These are phyloP conservation scores for Lepiota brunneoincarnata DNA, from an alignment of 768 basidiomycete genomes.

Conservation along the genomic window DNA sequence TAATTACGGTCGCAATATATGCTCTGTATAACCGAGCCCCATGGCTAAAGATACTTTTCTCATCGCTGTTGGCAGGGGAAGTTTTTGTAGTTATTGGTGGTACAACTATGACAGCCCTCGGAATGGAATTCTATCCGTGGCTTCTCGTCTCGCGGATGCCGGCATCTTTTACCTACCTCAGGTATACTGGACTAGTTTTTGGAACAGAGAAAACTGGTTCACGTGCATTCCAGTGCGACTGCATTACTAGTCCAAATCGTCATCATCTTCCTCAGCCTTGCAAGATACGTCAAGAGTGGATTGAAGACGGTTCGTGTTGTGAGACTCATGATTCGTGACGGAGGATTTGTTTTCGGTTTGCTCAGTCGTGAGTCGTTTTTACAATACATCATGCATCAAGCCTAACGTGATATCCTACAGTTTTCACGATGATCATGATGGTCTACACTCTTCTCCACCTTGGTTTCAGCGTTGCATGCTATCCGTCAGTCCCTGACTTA, in stretches of 20 bases:
- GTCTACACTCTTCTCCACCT: slow-evolving; percentile 16
- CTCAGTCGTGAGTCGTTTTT: slow-evolving; percentile 16
- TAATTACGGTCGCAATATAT: slow-evolving; percentile 21
- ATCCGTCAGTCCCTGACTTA: slow-evolving; percentile 18
- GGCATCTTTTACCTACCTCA: slow-evolving; percentile 22
- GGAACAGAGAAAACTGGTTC: not conserved
- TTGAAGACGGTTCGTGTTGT: slow-evolving; percentile 21
- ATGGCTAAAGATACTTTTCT: slow-evolving; percentile 19
- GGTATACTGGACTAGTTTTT: slow-evolving; percentile 10
- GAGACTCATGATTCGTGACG: slow-evolving; percentile 23
- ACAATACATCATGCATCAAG: not conserved
- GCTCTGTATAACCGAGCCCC: slow-evolving; percentile 25
- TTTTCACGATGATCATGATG: slow-evolving; percentile 18
- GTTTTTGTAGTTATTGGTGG: slow-evolving; percentile 17
- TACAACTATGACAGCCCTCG: slow-evolving; percentile 14
- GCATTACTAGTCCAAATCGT: slow-evolving; percentile 19
- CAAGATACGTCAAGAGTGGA: slow-evolving; percentile 17
- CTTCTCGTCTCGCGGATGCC: slow-evolving; percentile 17
- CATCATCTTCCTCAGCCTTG: slow-evolving; percentile 18
- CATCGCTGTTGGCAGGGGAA: slow-evolving; percentile 18
- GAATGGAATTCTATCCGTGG: slow-evolving; percentile 11
- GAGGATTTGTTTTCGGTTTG: slow-evolving; percentile 20
- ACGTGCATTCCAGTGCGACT: slow-evolving; percentile 13
- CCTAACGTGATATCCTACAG: slow-evolving; percentile 10
- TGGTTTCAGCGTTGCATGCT: slow-evolving; percentile 19